Conservation (phyloP, 73 alveolate genomes). For the Paramecium octaurelia region DNA sequence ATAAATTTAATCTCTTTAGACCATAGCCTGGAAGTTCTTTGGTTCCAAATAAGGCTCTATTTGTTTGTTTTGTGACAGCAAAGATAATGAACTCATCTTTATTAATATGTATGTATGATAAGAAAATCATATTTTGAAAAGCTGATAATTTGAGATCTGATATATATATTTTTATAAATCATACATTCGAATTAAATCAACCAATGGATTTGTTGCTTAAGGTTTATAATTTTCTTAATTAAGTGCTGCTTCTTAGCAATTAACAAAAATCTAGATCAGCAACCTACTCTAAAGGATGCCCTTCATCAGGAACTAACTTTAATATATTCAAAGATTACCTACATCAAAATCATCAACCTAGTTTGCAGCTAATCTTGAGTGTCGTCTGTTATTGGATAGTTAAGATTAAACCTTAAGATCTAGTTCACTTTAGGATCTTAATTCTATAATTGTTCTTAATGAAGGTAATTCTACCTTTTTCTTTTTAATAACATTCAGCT, state of each 20-base stretch:
- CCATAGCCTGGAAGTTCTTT: neutral
- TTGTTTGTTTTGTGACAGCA: neutral
- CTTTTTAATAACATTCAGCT: neutral
- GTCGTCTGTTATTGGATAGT: neutral
- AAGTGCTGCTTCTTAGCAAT: neutral
- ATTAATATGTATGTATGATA: neutral
- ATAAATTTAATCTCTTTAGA: neutral
- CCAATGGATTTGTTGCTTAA: neutral
- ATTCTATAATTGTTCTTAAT: neutral
- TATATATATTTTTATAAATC: neutral
- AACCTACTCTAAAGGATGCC: neutral
- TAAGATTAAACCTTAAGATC: neutral
- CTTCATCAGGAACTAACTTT: constrained; percentile 14
- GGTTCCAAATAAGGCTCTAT: neutral
- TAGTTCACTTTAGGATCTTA: constrained; percentile 29
- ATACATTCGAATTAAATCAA: neutral
- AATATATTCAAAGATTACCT: neutral
- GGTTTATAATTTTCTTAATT: neutral
- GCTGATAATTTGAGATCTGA: neutral
- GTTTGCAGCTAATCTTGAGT: neutral
- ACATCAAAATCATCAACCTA: neutral
- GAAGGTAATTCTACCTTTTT: neutral
- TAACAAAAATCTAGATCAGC: constrained; percentile 14
- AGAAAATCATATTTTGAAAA: neutral
- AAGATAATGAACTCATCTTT: neutral